These are phyloP conservation scores for Medicago lupulina DNA, from an alignment of 306 rosid species.

Conservation along the genomic window DNA sequence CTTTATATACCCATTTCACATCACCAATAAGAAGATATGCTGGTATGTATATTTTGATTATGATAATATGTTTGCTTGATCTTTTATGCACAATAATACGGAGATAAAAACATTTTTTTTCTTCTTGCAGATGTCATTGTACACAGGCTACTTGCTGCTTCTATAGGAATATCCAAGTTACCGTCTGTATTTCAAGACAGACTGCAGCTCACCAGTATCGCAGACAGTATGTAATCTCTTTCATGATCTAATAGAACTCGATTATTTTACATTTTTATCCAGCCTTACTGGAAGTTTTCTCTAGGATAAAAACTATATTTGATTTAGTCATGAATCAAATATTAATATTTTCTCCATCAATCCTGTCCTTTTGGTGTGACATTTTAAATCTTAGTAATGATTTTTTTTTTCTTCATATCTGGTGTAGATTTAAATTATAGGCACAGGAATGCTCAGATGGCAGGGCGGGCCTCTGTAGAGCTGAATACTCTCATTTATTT, in stretches of 20 bases:
- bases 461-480: slow-evolving; percentile 93
- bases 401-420: slow-evolving; percentile 32
- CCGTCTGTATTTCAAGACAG: slow-evolving; percentile 81
- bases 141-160: slow-evolving; percentile 95
- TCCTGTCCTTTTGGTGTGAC: slow-evolving; percentile 27
- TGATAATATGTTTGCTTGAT: slow-evolving; percentile 31
- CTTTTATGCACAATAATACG: slow-evolving; percentile 27
- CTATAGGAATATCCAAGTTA: slow-evolving; percentile 78
- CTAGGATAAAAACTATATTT: not conserved
- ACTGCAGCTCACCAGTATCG: slow-evolving; percentile 70
- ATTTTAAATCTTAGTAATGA: slow-evolving; percentile 28
- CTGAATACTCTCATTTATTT: slow-evolving; percentile 84
- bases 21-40: slow-evolving; percentile 98
- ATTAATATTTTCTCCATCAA: slow-evolving; percentile 17
- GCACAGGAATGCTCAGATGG: slow-evolving; percentile 98
- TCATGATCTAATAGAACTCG: slow-evolving; percentile 18
- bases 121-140: slow-evolving; percentile 81
- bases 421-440: slow-evolving; percentile 90
- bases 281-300: slow-evolving; percentile 3
- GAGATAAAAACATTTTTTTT: slow-evolving; percentile 38
- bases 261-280: slow-evolving; percentile 15
- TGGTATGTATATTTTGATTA: slow-evolving; percentile 52
- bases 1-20: slow-evolving; percentile 93
- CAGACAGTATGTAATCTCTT: slow-evolving; percentile 80
- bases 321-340: slow-evolving; percentile 3